Conservation (phyloP, 2,329 filamentous ascomycete species). For the Pezicula radicicola region DNA sequence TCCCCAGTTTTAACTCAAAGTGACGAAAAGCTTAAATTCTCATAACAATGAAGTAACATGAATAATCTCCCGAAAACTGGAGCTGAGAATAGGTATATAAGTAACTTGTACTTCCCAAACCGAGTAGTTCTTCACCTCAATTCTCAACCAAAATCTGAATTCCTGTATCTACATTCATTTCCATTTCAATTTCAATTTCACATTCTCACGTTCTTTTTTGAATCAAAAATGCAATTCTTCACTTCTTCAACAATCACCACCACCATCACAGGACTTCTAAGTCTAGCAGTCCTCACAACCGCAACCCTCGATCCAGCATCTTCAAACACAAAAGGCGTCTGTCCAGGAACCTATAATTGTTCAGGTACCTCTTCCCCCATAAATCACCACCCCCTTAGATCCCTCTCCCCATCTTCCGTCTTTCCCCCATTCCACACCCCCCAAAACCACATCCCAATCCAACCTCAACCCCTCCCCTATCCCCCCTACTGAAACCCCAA, state of each 20-base stretch:
- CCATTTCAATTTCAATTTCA: background rate
- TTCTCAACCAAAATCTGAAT: background rate
- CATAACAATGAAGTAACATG: too few species aligned
- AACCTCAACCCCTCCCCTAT: background rate
- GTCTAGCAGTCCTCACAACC: background rate
- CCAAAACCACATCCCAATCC: too few species aligned
- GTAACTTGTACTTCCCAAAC: too few species aligned
- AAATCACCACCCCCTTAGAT: background rate
- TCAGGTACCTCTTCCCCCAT: slow-evolving; percentile 14
- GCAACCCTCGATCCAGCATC: slow-evolving; percentile 30
- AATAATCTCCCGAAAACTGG: too few species aligned
- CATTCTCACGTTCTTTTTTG: background rate
- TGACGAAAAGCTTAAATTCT: too few species aligned
- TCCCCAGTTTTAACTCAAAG: too few species aligned
- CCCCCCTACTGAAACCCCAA: too few species aligned
- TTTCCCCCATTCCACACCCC: too few species aligned
- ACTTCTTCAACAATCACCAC: too few species aligned
- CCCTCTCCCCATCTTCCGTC: too few species aligned
- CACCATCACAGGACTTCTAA: background rate
- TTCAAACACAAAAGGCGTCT: slow-evolving; percentile 34
- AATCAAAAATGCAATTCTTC: background rate
- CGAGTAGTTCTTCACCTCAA: too few species aligned
- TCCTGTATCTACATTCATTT: background rate
- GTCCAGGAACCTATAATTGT: slow-evolving; percentile 26
- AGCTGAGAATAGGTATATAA: too few species aligned